phyloP scores from a whole-genome alignment of 1,284 basidiomycete species.

The Tilletia horrida region DNA sequence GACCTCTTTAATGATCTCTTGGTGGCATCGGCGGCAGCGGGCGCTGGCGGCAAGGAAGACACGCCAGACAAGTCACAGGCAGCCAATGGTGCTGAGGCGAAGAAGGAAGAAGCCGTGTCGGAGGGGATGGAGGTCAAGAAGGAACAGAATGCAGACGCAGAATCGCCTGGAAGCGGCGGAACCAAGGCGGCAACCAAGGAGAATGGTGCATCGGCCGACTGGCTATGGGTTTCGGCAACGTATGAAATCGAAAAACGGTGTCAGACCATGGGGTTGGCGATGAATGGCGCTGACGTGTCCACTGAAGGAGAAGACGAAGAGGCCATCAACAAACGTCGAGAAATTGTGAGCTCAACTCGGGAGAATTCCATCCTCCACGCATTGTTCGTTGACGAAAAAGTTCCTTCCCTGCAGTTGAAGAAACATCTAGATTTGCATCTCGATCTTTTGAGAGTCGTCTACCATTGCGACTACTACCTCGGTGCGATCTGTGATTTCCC shows the following conservation, averaged over 20 bases:
- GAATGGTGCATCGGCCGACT: neutral
- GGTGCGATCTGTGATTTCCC: constrained; percentile 45
- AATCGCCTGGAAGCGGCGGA: too few species aligned
- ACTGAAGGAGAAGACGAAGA: constrained; percentile 25
- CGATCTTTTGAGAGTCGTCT: constrained; percentile 46
- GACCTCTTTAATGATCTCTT: constrained; percentile 27
- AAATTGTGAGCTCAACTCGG: constrained; percentile 1
- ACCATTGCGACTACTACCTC: constrained; percentile 52
- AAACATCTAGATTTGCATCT: constrained; percentile 47
- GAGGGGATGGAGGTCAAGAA: too few species aligned
- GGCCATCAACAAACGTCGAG: constrained; percentile 30
- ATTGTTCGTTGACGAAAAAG: too few species aligned
- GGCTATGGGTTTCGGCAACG: constrained; percentile 19
- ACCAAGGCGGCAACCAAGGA: too few species aligned
- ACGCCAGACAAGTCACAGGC: neutral
- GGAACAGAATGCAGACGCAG: too few species aligned
- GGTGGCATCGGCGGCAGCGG: neutral
- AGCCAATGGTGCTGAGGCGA: neutral
- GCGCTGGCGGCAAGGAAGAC: neutral
- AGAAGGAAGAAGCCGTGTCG: too few species aligned
- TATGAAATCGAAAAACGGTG: constrained; percentile 28
- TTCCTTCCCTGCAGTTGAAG: constrained; percentile 28
- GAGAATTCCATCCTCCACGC: too few species aligned
- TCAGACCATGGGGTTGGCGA: constrained; percentile 23
- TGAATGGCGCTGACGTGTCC: constrained; percentile 24